Evolutionary conservation across 2,329 filamentous ascomycete genomes (phyloP).

Genomic region (Penicillium sp.): DNA sequence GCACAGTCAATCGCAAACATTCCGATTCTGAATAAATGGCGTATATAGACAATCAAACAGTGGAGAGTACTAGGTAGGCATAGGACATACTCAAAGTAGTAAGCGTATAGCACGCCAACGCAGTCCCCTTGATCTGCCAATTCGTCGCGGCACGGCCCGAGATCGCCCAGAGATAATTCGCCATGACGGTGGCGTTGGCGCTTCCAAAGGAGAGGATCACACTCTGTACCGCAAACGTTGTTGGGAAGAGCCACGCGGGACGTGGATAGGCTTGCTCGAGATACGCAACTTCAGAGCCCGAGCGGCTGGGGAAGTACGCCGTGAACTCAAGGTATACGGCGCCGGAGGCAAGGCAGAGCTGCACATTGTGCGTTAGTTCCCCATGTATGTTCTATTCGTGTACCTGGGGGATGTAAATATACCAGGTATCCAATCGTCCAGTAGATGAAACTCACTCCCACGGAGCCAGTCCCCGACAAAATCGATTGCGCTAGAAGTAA

Average conservation of each 20-base stretch:
- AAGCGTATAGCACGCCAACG: conserved; percentile 65
- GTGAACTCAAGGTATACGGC: conserved; percentile 66
- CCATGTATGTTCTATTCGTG: conserved; percentile 33
- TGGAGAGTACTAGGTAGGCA: background rate
- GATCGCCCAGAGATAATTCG: conserved; percentile 66
- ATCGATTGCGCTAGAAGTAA: conserved; percentile 54
- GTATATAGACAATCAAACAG: too few relatives aligned
- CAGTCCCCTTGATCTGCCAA: conserved; percentile 71
- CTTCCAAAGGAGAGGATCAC: conserved; percentile 69
- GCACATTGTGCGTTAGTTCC: conserved; percentile 54
- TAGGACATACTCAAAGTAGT: conserved; percentile 57
- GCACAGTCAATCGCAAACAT: background rate
- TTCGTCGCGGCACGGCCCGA: conserved; percentile 54
- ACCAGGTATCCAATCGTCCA: conserved; percentile 68
- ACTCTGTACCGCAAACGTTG: conserved; percentile 66
- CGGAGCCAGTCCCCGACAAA: conserved; percentile 63
- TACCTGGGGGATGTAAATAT: background rate
- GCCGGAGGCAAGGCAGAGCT: conserved; percentile 1
- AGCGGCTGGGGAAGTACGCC: conserved; percentile 69
- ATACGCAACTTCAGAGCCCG: conserved; percentile 69
- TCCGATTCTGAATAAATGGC: conserved; percentile 7
- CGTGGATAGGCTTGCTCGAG: conserved; percentile 70
- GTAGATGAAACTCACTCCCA: conserved; percentile 66
- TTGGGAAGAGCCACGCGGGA: conserved; percentile 67
- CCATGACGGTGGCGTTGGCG: conserved; percentile 67